These are phyloP conservation scores for Schizonepeta tenuifolia DNA, from an alignment of 257 asterid genomes.

Conservation along the genomic window DNA sequence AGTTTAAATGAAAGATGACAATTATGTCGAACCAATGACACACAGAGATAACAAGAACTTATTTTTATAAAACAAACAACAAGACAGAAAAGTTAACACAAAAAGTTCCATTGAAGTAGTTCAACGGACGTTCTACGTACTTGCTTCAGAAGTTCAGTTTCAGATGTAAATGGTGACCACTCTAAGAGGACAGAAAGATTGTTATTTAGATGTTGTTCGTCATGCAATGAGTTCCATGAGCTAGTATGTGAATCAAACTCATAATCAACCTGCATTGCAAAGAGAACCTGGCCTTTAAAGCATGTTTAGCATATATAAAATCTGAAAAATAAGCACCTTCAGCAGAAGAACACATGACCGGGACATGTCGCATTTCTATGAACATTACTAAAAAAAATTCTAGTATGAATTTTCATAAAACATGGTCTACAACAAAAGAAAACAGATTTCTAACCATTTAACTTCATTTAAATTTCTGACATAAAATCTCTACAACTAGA, in stretches of 20 bases:
- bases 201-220: conserved; percentile 47
- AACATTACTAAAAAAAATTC: neutral
- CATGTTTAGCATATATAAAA: conserved; percentile 21
- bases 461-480: conserved; percentile 10
- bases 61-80: neutral
- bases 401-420: conserved; percentile 5
- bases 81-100: neutral
- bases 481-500: conserved; percentile 10
- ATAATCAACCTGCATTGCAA: conserved; percentile 73
- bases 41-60: neutral
- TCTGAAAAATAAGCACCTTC: conserved; percentile 9
- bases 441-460: conserved; percentile 16
- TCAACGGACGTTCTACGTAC: conserved; percentile 50
- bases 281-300: conserved; percentile 27
- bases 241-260: conserved; percentile 46
- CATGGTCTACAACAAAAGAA: conserved; percentile 10
- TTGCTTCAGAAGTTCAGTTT: conserved; percentile 77
- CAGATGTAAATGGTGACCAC: conserved; percentile 84
- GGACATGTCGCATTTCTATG: conserved; percentile 17
- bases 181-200: conserved; percentile 71
- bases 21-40: conserved; percentile 5
- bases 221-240: conserved; percentile 59
- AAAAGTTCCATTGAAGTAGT: conserved; percentile 12
- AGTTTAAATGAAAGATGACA: conserved; percentile 18
- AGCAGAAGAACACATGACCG: conserved; percentile 9